Percentiles rank a stretch among this genome's conserved stretches.
Evolutionary conservation across 306 rosid genomes (phyloP).

Genomic region (Dalbergia cultrata): DNA sequence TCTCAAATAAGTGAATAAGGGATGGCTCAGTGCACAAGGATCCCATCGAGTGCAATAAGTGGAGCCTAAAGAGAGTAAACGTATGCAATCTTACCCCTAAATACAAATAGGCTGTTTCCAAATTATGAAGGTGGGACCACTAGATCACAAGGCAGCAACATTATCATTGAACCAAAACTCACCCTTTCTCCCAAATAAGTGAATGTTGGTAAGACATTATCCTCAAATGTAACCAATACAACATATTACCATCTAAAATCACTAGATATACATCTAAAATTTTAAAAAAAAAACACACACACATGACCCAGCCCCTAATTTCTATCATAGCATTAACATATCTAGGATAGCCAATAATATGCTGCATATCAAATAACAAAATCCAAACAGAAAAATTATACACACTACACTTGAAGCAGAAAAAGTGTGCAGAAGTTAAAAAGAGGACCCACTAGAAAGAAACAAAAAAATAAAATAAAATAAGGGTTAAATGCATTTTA

Average conservation of each 20-base stretch:
- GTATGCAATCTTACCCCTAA: too few relatives aligned
- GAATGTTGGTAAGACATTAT: too few relatives aligned
- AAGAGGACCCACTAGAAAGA: not conserved
- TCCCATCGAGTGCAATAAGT: too few relatives aligned
- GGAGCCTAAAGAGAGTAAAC: too few relatives aligned
- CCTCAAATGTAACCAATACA: not conserved
- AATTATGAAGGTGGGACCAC: too few relatives aligned
- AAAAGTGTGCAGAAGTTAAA: slow-evolving; percentile 24
- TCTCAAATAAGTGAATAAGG: too few relatives aligned
- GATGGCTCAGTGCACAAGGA: too few relatives aligned
- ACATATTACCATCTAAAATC: not conserved
- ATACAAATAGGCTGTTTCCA: too few relatives aligned
- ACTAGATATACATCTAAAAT: not conserved
- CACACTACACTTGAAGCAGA: slow-evolving; percentile 9
- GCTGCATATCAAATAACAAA: not conserved
- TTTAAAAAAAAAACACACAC: not conserved
- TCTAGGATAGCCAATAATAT: not conserved
- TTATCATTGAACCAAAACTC: too few relatives aligned
- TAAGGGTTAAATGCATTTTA: too few relatives aligned
- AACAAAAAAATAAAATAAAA: slow-evolving; percentile 1
- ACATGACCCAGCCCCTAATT: not conserved
- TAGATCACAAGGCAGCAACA: too few relatives aligned
- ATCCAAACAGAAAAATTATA: slow-evolving; percentile 11
- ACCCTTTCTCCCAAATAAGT: not conserved
- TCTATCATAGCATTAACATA: slow-evolving; percentile 7